These are phyloP conservation scores for Pseudocercospora cruenta DNA, from an alignment of 2,329 filamentous ascomycete genomes.

Conservation along the genomic window DNA sequence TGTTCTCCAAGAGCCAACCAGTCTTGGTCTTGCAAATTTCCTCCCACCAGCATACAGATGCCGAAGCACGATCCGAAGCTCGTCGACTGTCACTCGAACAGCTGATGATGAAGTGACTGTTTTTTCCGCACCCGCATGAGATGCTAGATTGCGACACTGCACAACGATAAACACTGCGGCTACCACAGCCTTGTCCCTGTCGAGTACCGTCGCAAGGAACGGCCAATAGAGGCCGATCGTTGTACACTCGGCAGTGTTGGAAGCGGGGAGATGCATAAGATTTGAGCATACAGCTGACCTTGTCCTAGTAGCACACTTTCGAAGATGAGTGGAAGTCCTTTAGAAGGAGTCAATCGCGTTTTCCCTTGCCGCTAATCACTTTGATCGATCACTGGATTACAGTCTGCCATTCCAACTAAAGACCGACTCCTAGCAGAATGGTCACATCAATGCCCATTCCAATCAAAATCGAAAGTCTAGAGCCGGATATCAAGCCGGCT, in stretches of 20 bases:
- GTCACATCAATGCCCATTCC: neutral
- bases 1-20: too few species aligned
- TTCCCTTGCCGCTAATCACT: neutral
- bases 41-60: neutral
- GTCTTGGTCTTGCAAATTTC: too few species aligned
- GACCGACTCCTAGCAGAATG: neutral
- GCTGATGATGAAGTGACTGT: neutral
- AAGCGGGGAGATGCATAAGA: neutral
- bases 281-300: neutral
- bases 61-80: neutral
- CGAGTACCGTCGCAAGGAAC: neutral
- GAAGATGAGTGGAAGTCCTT: neutral
- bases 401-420: neutral
- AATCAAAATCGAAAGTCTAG: neutral
- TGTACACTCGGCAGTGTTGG: neutral
- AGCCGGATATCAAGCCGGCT: neutral
- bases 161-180: neutral
- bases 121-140: neutral
- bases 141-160: neutral
- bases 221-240: neutral
- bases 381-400: too few species aligned
- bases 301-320: neutral
- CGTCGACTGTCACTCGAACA: neutral
- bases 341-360: neutral
- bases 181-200: neutral